Percentiles rank a stretch among this genome's conserved stretches.
Evolutionary conservation across 148 eudicot species (phyloP).

Genomic region (Cornus controversa): DNA sequence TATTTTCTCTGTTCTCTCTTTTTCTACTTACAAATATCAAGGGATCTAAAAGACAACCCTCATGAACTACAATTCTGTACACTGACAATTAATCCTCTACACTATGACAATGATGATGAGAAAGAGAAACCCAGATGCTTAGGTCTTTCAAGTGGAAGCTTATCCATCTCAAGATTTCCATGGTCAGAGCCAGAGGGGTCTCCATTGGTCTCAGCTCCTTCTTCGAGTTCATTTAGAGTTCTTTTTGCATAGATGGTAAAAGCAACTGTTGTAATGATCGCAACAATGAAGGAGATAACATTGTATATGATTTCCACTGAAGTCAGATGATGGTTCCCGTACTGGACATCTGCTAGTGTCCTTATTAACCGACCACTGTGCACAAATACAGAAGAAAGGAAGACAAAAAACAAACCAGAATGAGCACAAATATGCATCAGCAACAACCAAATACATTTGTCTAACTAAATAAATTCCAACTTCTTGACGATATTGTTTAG

Average conservation of each 20-base stretch:
- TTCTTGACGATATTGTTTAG: neutral
- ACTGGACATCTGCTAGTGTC: conserved; percentile 86
- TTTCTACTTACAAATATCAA: neutral
- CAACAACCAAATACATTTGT: neutral
- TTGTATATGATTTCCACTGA: conserved; percentile 84
- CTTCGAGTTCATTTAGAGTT: conserved; percentile 61
- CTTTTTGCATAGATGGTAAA: conserved; percentile 81
- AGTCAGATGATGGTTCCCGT: conserved; percentile 73
- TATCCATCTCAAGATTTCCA: conserved; percentile 50
- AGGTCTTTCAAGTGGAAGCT: conserved; percentile 65
- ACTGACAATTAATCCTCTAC: neutral
- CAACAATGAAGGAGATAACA: conserved; percentile 69
- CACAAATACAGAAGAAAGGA: neutral
- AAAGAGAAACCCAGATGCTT: conserved; percentile 24
- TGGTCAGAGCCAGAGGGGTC: conserved; percentile 25
- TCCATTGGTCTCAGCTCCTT: conserved; percentile 34
- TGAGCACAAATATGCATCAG: neutral
- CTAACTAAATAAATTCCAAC: neutral
- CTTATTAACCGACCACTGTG: conserved; percentile 89
- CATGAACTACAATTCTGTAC: neutral
- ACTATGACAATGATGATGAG: conserved; percentile 10
- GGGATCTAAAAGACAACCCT: neutral
- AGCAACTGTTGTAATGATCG: conserved; percentile 52
- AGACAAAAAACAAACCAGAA: neutral
- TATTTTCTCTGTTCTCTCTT: neutral